Conservation (phyloP, 139 green algal genomes). For the Micractinium conductrix region DNA sequence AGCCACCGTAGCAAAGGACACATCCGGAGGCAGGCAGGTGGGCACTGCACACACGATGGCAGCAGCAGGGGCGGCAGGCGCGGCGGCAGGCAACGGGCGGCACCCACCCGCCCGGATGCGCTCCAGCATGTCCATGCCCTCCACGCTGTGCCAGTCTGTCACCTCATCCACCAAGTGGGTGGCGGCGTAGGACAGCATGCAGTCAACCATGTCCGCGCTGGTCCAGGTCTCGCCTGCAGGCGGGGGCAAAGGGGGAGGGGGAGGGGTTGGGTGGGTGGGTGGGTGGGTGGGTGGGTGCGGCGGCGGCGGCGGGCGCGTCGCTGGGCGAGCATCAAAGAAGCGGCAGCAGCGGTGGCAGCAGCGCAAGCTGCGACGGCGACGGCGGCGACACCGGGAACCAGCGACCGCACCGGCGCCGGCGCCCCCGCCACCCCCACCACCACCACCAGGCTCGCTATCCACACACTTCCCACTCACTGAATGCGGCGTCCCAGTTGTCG, state of each 20-base stretch:
- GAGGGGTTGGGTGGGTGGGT: neutral
- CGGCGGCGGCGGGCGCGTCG: no score
- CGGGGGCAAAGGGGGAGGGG: neutral
- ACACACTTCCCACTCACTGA: conserved; percentile 63
- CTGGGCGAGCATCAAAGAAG: neutral
- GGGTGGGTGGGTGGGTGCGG: no score
- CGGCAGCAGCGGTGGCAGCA: neutral
- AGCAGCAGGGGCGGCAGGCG: neutral
- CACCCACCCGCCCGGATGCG: conserved; percentile 39
- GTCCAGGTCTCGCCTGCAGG: conserved; percentile 70
- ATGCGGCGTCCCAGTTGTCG: conserved; percentile 87
- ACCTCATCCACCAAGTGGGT: conserved; percentile 74
- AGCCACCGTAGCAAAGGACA: no score
- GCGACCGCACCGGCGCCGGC: no score
- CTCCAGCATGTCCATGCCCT: conserved; percentile 65
- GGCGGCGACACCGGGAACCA: no score
- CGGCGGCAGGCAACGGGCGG: neutral
- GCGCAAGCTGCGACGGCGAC: neutral
- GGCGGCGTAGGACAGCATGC: conserved; percentile 78
- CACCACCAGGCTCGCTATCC: no score
- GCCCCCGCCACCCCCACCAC: no score
- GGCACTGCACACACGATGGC: no score
- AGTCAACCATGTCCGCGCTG: conserved; percentile 86
- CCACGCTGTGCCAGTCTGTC: conserved; percentile 40
- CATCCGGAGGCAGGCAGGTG: no score